These are phyloP conservation scores for Coelastrella sp. DNA, from an alignment of 139 green algal genomes.

Conservation along the genomic window DNA sequence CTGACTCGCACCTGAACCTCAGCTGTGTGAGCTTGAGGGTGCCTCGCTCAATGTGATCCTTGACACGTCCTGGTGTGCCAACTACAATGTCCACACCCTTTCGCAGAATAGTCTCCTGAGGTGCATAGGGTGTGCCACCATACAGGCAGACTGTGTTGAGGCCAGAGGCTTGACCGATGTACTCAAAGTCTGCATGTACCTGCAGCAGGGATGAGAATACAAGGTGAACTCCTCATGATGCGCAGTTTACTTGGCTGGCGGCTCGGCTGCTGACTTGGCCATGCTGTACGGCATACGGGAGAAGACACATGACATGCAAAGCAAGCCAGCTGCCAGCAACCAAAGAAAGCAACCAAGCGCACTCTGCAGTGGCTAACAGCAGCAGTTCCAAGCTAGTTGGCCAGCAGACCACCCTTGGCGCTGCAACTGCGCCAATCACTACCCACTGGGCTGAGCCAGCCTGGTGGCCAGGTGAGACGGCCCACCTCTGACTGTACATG, in stretches of 20 bases:
- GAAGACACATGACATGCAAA: too few relatives aligned
- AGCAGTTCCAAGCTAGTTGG: too few relatives aligned
- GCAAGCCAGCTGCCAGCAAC: too few relatives aligned
- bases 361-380: too few relatives aligned
- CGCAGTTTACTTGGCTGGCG: neutral
- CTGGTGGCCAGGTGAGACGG: too few relatives aligned
- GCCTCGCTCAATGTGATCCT: constrained; percentile 94
- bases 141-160: constrained; percentile 93
- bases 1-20: constrained; percentile 36
- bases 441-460: too few relatives aligned
- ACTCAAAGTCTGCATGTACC: constrained; percentile 93
- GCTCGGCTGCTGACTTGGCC: neutral
- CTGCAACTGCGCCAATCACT: too few relatives aligned
- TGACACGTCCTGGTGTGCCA: constrained; percentile 93
- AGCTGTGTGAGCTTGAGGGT: constrained; percentile 81
- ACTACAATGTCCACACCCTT: constrained; percentile 97
- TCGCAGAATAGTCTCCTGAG: constrained; percentile 66
- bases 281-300: neutral
- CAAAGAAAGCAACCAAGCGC: too few relatives aligned
- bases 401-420: too few relatives aligned
- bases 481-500: too few relatives aligned
- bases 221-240: neutral
- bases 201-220: constrained; percentile 43
- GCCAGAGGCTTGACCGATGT: constrained; percentile 77
- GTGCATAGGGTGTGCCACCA: constrained; percentile 88